Evolutionary conservation across 805 yeast genomes (phyloP).

Genomic region (Phaffomyces opuntiae): DNA sequence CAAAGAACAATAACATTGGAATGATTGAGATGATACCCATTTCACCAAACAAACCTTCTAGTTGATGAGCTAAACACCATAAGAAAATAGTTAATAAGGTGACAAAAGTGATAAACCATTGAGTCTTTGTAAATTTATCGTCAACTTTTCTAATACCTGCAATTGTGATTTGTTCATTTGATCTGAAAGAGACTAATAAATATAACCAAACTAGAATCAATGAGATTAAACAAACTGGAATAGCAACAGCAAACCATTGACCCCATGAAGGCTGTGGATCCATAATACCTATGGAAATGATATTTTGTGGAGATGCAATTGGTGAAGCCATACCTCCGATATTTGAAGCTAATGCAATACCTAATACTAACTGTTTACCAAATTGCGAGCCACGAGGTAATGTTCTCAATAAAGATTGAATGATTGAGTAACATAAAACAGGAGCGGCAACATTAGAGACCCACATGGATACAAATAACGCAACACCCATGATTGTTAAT

Average conservation of each 20-base stretch:
- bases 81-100: conserved; percentile 67
- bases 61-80: conserved; percentile 83
- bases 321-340: conserved; percentile 98
- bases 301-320: conserved; percentile 94
- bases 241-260: conserved; percentile 84
- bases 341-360: conserved; percentile 89
- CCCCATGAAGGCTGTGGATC: conserved; percentile 80
- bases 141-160: conserved; percentile 45
- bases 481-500: conserved; percentile 77
- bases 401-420: conserved; percentile 83
- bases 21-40: conserved; percentile 94
- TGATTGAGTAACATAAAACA: conserved; percentile 81
- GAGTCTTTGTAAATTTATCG: conserved; percentile 65
- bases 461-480: conserved; percentile 88
- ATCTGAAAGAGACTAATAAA: conserved; percentile 56
- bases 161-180: conserved; percentile 38
- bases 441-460: conserved; percentile 97
- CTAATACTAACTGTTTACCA: conserved; percentile 78
- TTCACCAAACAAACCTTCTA: conserved; percentile 76
- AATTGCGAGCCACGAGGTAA: conserved; percentile 72
- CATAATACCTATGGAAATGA: conserved; percentile 86
- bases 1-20: conserved; percentile 88
- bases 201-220: conserved; percentile 68
- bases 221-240: conserved; percentile 68
- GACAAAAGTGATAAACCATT: conserved; percentile 66